Evolutionary conservation across 148 eudicot genomes (phyloP), one percentile per base, ranked within the genome.

Genomic region (Suaeda aralocaspica): DNA sequence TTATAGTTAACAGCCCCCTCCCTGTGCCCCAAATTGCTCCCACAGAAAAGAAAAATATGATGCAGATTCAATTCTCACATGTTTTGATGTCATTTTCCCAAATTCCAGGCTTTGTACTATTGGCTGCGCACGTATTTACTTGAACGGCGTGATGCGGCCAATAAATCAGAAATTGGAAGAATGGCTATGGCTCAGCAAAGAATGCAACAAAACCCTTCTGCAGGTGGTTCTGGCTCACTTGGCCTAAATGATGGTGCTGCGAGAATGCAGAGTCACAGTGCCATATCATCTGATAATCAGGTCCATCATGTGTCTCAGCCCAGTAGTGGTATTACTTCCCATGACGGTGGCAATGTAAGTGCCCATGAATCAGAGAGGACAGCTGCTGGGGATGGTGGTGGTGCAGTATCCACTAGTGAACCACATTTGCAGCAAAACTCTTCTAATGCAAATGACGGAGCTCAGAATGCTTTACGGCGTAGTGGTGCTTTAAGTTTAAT

Each of bases 61-160:
- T 7, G 28, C 14, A 6, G 49, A 56, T 0, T 53, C 10, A 53
- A 39, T 30, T 70, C 3, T 25, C 42, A 2, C 51, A 57, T 65
- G 57, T 16, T 45, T 28, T 24, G 62, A 16, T 72, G 41, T 61
- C 58, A 29, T 48, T 56, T 59, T 66, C 19, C 49, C 18, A 31
- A 77, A 58, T 52, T 57, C 21, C 79, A 94, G 98, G 98, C 98
- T 66, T 77, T 94, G 78, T 94, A 94, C 87, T 94, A 94, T 77
- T 94, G 97, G 97, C 84, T 94, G 70, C 97, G 99, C 29, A 94
- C 99, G 49, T 94, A 94, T 79, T 76, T 94, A 64, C 97, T 94
- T 29, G 99, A 94, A 76, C 97, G 99, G 18, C 99, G 99, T 64
- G 97, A 94, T 73, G 96, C 90, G 59, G 99, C 97, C 30, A 89